Evolutionary conservation across 2,329 filamentous ascomycete species (phyloP).

Genomic region (Pseudogymnoascus sp.): DNA sequence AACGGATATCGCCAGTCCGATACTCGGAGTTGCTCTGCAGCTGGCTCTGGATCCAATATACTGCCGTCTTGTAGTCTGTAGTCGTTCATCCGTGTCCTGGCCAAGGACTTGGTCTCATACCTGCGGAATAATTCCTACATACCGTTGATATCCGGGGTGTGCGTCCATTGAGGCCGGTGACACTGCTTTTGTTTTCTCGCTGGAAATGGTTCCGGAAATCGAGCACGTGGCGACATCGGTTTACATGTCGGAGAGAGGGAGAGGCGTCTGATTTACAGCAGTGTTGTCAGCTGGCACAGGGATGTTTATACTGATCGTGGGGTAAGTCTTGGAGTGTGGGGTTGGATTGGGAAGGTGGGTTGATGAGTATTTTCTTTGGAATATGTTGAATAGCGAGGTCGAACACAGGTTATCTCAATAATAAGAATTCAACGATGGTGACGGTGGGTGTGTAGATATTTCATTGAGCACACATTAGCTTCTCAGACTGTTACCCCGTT

Average conservation of each 20-base stretch:
- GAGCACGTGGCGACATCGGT: neutral
- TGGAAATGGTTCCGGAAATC: no score
- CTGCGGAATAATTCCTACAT: neutral
- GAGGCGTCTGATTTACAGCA: neutral
- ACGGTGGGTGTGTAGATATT: neutral
- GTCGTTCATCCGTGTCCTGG: neutral
- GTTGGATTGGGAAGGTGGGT: neutral
- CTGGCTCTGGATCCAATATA: neutral
- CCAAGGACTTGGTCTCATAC: neutral
- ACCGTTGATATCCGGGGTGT: neutral
- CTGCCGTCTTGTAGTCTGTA: neutral
- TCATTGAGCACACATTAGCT: neutral
- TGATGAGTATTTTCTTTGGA: neutral
- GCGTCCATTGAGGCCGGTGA: neutral
- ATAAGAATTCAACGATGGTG: neutral
- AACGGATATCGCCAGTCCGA: neutral
- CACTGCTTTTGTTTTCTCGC: neutral
- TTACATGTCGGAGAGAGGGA: neutral
- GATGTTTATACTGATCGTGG: neutral
- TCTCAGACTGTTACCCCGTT: neutral
- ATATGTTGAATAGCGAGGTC: neutral
- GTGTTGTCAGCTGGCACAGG: neutral
- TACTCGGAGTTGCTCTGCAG: neutral
- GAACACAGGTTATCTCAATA: neutral
- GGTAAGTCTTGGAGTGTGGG: neutral